These are phyloP conservation scores for Nicotiana rustica DNA, from an alignment of 305 asterid species.

Conservation along the genomic window DNA sequence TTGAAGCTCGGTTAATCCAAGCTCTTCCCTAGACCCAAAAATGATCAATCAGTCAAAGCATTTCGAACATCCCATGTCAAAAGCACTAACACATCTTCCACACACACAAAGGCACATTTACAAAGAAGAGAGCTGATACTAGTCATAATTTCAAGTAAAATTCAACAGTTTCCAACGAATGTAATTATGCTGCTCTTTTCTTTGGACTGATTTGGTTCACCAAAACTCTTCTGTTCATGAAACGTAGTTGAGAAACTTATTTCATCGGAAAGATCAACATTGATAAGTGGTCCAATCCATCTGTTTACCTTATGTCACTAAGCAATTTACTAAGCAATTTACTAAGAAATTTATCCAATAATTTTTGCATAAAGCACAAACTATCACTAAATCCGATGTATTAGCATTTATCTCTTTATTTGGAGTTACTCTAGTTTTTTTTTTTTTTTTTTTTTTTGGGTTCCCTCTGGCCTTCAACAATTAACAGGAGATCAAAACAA, in stretches of 20 bases:
- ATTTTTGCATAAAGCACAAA: background rate
- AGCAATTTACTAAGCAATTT: too few species aligned
- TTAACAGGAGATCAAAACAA: too few species aligned
- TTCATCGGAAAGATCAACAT: background rate
- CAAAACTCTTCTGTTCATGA: background rate
- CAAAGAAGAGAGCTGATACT: background rate
- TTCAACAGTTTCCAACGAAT: background rate
- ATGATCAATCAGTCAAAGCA: constrained; percentile 17
- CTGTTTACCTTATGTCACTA: background rate
- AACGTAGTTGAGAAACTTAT: background rate
- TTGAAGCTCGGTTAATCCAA: constrained; percentile 83
- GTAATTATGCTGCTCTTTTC: background rate
- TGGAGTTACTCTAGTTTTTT: background rate
- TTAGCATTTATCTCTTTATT: background rate
- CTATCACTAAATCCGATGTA: background rate
- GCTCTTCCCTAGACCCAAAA: constrained; percentile 67
- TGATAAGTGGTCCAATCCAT: background rate
- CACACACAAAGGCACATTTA: too few species aligned
- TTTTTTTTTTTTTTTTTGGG: too few species aligned
- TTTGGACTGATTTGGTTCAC: background rate
- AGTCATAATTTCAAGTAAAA: background rate
- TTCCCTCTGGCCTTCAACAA: background rate
- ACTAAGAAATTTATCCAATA: background rate
- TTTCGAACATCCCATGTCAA: background rate
- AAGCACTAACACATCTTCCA: too few species aligned